Evolutionary conservation across 768 basidiomycete genomes (phyloP).

Genomic region (Rickenella mellea): DNA sequence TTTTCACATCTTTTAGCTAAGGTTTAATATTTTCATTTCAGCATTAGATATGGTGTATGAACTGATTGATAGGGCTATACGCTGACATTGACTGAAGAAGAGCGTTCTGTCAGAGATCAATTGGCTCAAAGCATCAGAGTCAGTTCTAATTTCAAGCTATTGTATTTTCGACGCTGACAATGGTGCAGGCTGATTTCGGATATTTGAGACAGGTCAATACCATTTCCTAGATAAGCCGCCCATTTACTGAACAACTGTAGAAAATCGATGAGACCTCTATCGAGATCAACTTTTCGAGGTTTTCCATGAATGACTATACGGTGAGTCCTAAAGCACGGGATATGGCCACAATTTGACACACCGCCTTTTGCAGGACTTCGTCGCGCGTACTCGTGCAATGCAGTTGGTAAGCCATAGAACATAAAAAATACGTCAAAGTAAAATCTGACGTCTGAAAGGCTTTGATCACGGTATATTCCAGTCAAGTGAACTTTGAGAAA

Average conservation of each 20-base stretch:
- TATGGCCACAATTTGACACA: background rate
- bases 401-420: constrained; percentile 9
- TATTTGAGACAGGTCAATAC: constrained; percentile 11
- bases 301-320: constrained; percentile 12
- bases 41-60: background rate
- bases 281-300: constrained; percentile 20
- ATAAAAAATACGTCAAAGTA: background rate
- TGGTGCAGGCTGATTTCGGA: constrained; percentile 21
- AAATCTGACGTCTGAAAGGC: constrained; percentile 4
- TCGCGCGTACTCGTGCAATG: constrained; percentile 11
- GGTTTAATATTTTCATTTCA: background rate
- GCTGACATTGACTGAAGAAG: constrained; percentile 18
- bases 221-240: background rate
- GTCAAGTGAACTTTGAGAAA: constrained; percentile 9
- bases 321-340: background rate
- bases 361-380: constrained; percentile 1
- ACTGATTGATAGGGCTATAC: constrained; percentile 13
- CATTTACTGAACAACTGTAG: constrained; percentile 1
- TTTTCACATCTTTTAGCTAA: constrained; percentile 8
- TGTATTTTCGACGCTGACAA: background rate
- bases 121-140: constrained; percentile 16
- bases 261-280: constrained; percentile 16
- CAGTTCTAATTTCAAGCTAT: background rate
- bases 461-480: constrained; percentile 14
- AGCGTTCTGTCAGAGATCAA: constrained; percentile 14